Evolutionary conservation across 108 stramenopile genomes (phyloP), one percentile per base, ranked within the genome.

Genomic region (Nitzschia putrida): DNA sequence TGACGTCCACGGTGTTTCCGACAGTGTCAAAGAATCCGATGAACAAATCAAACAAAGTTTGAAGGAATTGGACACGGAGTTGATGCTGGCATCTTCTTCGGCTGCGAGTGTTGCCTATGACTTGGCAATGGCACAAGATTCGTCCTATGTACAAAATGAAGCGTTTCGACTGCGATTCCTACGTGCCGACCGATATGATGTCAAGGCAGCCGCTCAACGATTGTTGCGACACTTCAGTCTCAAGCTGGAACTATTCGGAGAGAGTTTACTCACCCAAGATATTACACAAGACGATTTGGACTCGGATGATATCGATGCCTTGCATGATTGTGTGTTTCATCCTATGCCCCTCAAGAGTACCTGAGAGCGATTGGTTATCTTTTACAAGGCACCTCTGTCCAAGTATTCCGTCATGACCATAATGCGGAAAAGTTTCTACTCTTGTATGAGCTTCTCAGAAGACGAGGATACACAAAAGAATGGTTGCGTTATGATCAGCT

Each of bases 181-280:
- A 16, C 44, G 82, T 18, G 50, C 78, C 12, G 75, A 73, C 18
- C 38, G 22, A n/a, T 83, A 73, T 51, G 76, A 83, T 61, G 40
- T 45, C 2, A 66, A 22, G 12, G 40, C 47, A 8, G 76, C 82
- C 5, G 79, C 76, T 3, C 14, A 39, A 4, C 63, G 72, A 0
- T 56, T 83, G 23, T 59, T 59, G 0, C 16, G 47, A 3, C 63
- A 83, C 54, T 80, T 76, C 25, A 74, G 76, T 38, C 50, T 66
- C 57, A 83, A 83, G 66, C 43, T 77, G 12, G 71, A 79, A 25
- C 71, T 80, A 3, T 83, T 83, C 60, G 78, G 78, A 25, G 34
- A 53, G 11, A 53, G 69, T 40, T 49, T 20, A 0, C 55, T 76
- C 14, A 65, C 56, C 21, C 50, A 49, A 39, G 60, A 61, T 13